These are phyloP conservation scores for Pyrus hybrid DNA, from an alignment of 331 rosid species.

Conservation along the genomic window DNA sequence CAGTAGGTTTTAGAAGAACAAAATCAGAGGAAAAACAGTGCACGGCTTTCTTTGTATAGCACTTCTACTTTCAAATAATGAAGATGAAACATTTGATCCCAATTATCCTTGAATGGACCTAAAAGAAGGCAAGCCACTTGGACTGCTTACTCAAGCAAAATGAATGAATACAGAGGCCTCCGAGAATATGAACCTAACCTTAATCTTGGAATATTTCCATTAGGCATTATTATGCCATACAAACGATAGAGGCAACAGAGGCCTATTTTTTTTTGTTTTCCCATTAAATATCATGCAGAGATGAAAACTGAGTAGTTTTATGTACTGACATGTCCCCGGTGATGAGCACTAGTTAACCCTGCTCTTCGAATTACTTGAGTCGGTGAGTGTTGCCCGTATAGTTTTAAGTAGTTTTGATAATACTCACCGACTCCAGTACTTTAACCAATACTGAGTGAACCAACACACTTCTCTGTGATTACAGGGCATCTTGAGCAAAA, in stretches of 20 bases:
- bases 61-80: not conserved
- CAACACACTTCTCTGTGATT: not conserved
- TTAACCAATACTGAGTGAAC: not conserved
- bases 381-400: not conserved
- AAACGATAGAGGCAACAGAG: not conserved
- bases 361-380: not conserved
- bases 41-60: not conserved
- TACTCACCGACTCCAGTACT: not conserved
- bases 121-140: not conserved
- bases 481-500: not conserved
- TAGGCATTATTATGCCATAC: not conserved
- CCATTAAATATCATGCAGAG: not conserved
- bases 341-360: not conserved
- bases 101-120: not conserved
- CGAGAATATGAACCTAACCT: not conserved
- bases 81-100: not conserved
- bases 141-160: not conserved
- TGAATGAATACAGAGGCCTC: not conserved
- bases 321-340: not conserved
- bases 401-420: not conserved
- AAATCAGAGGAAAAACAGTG: not conserved
- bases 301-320: too few relatives aligned
- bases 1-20: not conserved
- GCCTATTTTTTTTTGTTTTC: not conserved
- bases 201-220: not conserved